Base-by-base conservation (phyloP, 2,329 filamentous ascomycete species). In the Calonectria hawksworthii region DNA sequence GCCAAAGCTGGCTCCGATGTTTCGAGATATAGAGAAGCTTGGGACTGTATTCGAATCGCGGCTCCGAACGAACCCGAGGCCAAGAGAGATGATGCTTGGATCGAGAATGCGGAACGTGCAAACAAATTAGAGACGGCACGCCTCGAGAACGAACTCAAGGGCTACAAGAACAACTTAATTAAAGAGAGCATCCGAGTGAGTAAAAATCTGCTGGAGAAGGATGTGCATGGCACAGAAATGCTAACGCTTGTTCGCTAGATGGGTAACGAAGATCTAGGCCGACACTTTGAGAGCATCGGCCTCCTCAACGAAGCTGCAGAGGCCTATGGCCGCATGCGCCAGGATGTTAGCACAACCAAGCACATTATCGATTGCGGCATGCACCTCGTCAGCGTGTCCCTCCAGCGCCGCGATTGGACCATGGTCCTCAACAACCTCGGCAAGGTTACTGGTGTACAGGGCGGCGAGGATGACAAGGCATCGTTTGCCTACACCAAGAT, bases 131-230 rank as follows among this genome's bases (percentile, higher is more conserved):
- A 98, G 84, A 93, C 93, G 0, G 89, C 92, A 70, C 91, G 94
- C n/a, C 88, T 99, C 70, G 95, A 98, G 83, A 88, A 90, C 21
- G 95, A 99, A 84, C 88, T 99, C 26, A 96, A 96, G 84, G 94
- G 93, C 1, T 99, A 99, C 85, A 98, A 97, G 86, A 98, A 98
- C 83, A 99, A 99, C 81, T 87, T 99, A 54, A 96, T 99, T 80
- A 98, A 98, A 84, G 97, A 99, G 86, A 98, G 96, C 86, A 98
- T 99, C 81, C 88, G 96, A 79, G 96, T 98, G 88, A 59, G 75
- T 16, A 26, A 65, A 59, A 26, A n/a, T 7, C 10, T 10, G 9
- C 28, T 2, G 54, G 21, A 21, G 0, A 41, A 41, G 14, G 10
- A 14, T n/a, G 36, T 10, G 4, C 11, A 16, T 4, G 2, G 44